Evolutionary conservation across 192 early-diverging fungal species (phyloP), one percentile per base, ranked within the genome.

Genomic region (Podochytrium sp.): DNA sequence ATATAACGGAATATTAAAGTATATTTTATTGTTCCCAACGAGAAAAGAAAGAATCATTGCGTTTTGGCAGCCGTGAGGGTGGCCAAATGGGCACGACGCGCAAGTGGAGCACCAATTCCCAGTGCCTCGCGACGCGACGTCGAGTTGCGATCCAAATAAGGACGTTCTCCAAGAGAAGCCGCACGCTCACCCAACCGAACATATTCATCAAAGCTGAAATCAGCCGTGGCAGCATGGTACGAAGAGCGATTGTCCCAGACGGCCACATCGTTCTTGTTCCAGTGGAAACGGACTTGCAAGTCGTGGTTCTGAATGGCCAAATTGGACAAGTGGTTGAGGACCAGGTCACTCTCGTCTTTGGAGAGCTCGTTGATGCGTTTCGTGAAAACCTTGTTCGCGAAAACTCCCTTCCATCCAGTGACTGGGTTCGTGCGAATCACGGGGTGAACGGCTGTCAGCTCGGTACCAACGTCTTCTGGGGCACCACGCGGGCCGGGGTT

Each of bases 391-490:
- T 79, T 77, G 74, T 92, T 91, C 42, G 47, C 65, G 32, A 66
- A 63, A 25, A 92, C 69, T n/a, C 84, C 78, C 63, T 90, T 91
- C 85, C 86, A 86, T 20, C 88, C 87, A 1, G 91, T 92, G 41
- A 91, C 84, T 25, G 91, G 91, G 64, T 92, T 89, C 12, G 89
- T 91, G 51, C 90, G 83, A 33, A 92, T 64, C 10, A 81, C 52
- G 18, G 79, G 79, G 43, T 81, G 79, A 18, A 70, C 76, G 67
- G 71, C 56, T 23, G 42, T 30, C 5, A 81, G 33, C 20, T 59
- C 49, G 6, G 63, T 65, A 18, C 75, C 47, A 0, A 60, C 35
- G 41, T 74, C 43, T 16, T 66, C 65, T 33, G 65, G 65, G 71
- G 74, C 25, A 34, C 51, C 35, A 49, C 78, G 50, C 63, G 61